Evolutionary conservation across 202 grass and related monocot genomes (phyloP).

Genomic region (Panicum virgatum): DNA sequence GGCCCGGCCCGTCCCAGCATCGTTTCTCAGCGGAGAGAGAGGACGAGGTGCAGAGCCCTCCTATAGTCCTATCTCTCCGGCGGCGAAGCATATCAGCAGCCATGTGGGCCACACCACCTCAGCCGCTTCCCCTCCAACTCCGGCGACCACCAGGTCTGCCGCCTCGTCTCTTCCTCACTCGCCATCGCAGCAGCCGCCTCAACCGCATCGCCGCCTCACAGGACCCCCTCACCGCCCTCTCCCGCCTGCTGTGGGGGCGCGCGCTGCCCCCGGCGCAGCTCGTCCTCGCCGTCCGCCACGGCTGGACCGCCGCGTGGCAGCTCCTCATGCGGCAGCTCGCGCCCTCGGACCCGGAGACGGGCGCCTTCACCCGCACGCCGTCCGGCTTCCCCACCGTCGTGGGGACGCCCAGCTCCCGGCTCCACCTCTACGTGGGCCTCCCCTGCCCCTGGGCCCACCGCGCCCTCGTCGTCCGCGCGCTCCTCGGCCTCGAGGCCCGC

Average conservation of each 20-base stretch:
- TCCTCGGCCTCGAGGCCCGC: slow-evolving; percentile 51
- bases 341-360: slow-evolving; percentile 54
- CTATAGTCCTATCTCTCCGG: neutral
- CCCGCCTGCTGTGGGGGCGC: slow-evolving; percentile 71
- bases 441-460: slow-evolving; percentile 94
- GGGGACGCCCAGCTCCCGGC: slow-evolving; percentile 12
- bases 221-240: slow-evolving; percentile 64
- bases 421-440: slow-evolving; percentile 89
- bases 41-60: neutral
- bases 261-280: slow-evolving; percentile 72
- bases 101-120: slow-evolving; percentile 49
- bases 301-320: slow-evolving; percentile 68
- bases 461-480: slow-evolving; percentile 60
- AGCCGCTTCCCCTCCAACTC: slow-evolving; percentile 40
- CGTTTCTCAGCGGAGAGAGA: too few relatives aligned
- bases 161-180: neutral
- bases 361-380: slow-evolving; percentile 64
- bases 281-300: slow-evolving; percentile 65
- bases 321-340: slow-evolving; percentile 94
- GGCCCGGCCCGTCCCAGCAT: neutral
- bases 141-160: neutral
- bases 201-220: slow-evolving; percentile 42
- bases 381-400: slow-evolving; percentile 59
- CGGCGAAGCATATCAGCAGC: neutral
- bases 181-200: slow-evolving; percentile 1